These are phyloP conservation scores for Microbotryomycetes sp. DNA, from an alignment of 1,284 basidiomycete species.

Conservation along the genomic window DNA sequence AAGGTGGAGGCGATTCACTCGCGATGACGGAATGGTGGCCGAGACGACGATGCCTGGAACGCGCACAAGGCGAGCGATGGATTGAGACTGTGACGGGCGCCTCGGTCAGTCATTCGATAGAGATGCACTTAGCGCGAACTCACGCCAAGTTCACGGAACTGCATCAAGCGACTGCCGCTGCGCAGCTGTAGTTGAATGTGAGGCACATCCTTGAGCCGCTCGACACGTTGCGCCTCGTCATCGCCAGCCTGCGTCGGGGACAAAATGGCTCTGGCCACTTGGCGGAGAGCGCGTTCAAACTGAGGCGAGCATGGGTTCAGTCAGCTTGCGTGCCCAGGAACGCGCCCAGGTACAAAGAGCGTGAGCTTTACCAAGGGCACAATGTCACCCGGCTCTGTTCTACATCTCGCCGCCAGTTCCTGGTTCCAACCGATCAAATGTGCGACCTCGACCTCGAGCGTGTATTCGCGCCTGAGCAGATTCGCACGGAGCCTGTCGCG, in stretches of 20 bases:
- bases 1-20: constrained; percentile 83
- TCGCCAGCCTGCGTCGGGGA: constrained; percentile 40
- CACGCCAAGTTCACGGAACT: constrained; percentile 83
- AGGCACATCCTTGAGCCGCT: constrained; percentile 56
- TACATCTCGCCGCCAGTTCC: constrained; percentile 81
- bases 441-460: constrained; percentile 84
- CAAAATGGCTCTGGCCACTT: constrained; percentile 69
- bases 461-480: constrained; percentile 79
- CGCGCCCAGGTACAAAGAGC: not conserved
- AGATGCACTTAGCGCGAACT: constrained; percentile 24
- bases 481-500: constrained; percentile 88
- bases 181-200: constrained; percentile 83
- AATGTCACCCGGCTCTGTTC: constrained; percentile 81
- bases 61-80: constrained; percentile 90
- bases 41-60: constrained; percentile 98
- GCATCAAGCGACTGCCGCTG: constrained; percentile 82
- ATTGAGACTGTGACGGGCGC: constrained; percentile 56
- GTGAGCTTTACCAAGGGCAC: constrained; percentile 66
- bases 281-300: constrained; percentile 83
- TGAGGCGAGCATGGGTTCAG: constrained; percentile 38
- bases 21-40: constrained; percentile 84
- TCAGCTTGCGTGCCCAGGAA: not conserved
- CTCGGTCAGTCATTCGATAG: not conserved
- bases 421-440: constrained; percentile 89
- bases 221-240: constrained; percentile 29